phyloP scores from a whole-genome alignment of 78 protist species.

The Speleostelium caveatum region DNA sequence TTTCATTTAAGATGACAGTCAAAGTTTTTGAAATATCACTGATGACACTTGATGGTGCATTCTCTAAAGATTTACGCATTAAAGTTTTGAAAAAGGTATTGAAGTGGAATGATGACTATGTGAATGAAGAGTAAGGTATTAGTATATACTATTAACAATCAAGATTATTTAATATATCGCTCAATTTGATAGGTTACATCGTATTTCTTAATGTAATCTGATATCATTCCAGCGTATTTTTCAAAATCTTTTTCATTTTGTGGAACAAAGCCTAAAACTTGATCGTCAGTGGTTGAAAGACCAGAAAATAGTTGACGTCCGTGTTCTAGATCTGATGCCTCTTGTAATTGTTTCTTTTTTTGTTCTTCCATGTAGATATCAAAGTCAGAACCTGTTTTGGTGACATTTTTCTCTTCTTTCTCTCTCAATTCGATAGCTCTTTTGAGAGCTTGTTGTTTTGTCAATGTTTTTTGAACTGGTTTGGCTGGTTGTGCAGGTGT shows the following conservation, averaged over 20 bases:
- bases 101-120: constrained; percentile 46
- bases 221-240: constrained; percentile 33
- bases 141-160: not conserved
- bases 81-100: constrained; percentile 9
- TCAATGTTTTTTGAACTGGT: constrained; percentile 25
- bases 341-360: constrained; percentile 59
- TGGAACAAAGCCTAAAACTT: constrained; percentile 14
- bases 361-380: constrained; percentile 53
- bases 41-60: constrained; percentile 14
- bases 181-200: constrained; percentile 21
- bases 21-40: constrained; percentile 45
- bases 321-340: constrained; percentile 49
- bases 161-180: not conserved
- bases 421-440: constrained; percentile 38
- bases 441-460: constrained; percentile 37
- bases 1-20: constrained; percentile 49
- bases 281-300: constrained; percentile 4
- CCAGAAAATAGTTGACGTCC: constrained; percentile 9
- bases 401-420: constrained; percentile 8
- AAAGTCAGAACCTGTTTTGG: not conserved
- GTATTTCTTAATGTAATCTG: constrained; percentile 29
- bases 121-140: not conserved
- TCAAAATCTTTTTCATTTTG: constrained; percentile 56
- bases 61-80: constrained; percentile 5
- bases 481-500: constrained; percentile 8